Percentiles rank a stretch among this genome's conserved stretches.
Evolutionary conservation across 192 early-diverging fungal species (phyloP).

Genomic region (Kappamyces sp.): DNA sequence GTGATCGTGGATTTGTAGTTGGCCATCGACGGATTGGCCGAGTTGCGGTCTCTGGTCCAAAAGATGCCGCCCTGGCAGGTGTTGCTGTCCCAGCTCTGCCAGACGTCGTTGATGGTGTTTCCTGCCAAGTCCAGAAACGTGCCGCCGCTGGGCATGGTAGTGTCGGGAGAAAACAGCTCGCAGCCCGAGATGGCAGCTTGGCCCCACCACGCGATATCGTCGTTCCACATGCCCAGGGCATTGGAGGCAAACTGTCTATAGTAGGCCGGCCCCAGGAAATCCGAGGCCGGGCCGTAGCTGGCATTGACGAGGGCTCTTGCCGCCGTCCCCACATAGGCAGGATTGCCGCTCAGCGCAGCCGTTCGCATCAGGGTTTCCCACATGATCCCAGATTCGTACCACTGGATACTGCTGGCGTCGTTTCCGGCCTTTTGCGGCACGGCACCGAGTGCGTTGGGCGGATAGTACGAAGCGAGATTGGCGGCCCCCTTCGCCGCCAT

Average conservation of each 20-base stretch:
- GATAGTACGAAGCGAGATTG: too few relatives aligned
- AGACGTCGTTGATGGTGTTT: slow-evolving; percentile 33
- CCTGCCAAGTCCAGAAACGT: slow-evolving; percentile 19
- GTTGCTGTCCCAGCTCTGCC: slow-evolving; percentile 30
- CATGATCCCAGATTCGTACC: too few relatives aligned
- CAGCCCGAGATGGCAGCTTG: slow-evolving; percentile 26
- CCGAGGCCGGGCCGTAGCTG: too few relatives aligned
- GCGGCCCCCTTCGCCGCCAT: too few relatives aligned
- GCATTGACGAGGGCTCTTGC: too few relatives aligned
- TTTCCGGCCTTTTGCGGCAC: too few relatives aligned
- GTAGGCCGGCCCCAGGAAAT: slow-evolving; percentile 16
- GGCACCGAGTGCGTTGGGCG: too few relatives aligned
- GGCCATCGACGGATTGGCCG: slow-evolving; percentile 2
- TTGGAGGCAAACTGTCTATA: slow-evolving; percentile 11
- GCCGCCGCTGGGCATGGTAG: slow-evolving; percentile 22
- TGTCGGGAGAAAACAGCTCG: slow-evolving; percentile 21
- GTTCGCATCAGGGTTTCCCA: too few relatives aligned
- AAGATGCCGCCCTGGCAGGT: slow-evolving; percentile 38
- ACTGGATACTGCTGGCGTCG: too few relatives aligned
- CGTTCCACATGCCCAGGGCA: slow-evolving; percentile 32
- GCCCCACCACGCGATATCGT: slow-evolving; percentile 46
- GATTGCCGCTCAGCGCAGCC: too few relatives aligned
- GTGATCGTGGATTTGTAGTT: slow-evolving; percentile 39
- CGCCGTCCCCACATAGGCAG: too few relatives aligned
- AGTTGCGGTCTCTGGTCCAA: slow-evolving; percentile 35